Base-by-base conservation (phyloP, 1,284 basidiomycete species). In the Porodaedalea pini region DNA sequence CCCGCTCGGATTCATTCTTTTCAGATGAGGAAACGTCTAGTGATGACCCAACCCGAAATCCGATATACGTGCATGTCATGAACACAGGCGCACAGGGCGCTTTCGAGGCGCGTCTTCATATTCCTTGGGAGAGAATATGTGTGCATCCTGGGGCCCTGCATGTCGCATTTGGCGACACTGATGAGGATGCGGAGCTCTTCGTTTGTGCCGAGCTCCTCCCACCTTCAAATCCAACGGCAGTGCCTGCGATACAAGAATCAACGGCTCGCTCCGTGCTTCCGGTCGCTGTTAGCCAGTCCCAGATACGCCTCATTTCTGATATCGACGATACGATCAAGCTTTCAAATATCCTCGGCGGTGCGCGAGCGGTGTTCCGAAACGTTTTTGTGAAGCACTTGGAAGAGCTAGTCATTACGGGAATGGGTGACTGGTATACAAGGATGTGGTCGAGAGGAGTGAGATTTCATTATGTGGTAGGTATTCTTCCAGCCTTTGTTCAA, bases 321-420 rank as follows among this genome's bases (percentile, higher is more conserved):
- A 88, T 98, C 44, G 95, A 98, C 69, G 95, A 98, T 69, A 98
- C 95, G 0, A 80, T 97, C 61, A 98, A 96, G 68, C 70, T 81
- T 49, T 85, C 89, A 0, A 83, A 85, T 54, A 79, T 95, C n/a
- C 66, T 86, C 2, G 74, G 75, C 11, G 92, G 92, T 0, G 83
- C 90, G 0, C 77, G 90, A 32, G 76, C 83, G 1, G 83, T 90
- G 2, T 94, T 94, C 69, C 76, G 80, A 47, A 89, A 88, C 64
- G 88, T 91, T 0, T 91, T 92, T 62, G 87, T 88, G 6, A 85
- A 83, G 67, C 85, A 88, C 58, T 71, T 92, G 36, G 75, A 80
- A 52, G 92, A 97, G 53, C 81, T 85, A 40, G 75, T 88, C 44
- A 88, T 97, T 36, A 86, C 85, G 1, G 94, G 90, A 1, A 94